Evolutionary conservation across 768 basidiomycete species (phyloP), one percentile per base, ranked within the genome.

Genomic region (Podaxis sp.): DNA sequence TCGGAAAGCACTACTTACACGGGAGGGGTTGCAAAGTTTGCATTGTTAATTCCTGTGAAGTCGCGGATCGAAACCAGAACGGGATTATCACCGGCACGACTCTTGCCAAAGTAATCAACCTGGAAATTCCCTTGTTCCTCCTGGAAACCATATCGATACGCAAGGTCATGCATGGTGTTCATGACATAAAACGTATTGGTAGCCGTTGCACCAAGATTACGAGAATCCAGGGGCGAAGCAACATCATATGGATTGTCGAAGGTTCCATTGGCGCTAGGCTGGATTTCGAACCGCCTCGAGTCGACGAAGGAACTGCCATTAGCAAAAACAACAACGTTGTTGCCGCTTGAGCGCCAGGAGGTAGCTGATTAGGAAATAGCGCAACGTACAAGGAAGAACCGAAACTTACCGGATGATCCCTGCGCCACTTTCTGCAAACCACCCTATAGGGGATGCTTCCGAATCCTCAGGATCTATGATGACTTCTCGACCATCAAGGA

Each of bases 131-230:
- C 40, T 2, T 70, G 72, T 13, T 68, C 67, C 73, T 86, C 85
- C 62, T 83, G 85, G 70, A 88, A 87, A 4, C 86, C 85, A 29
- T 68, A 68, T 9, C 66, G 57, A 64, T 72, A 72, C 7, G 71
- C 55, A n/a, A 71, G 37, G 69, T 86, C 85, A 69, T 88, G 85
- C 65, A 83, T 74, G 57, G 75, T 76, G 76, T 87, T 87, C 70
- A 80, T 80, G 50, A 85, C 70, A 72, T 85, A 87, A 75, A 87
- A 87, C 5, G 75, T 74, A 64, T 82, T 82, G 4, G 79, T 79
- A 43, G 80, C 75, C 6, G 82, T 84, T 38, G 83, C 80, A 59
- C 83, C 76, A 41, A 82, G 63, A 70, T 86, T 84, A 53, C 52
- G 49, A 37, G 43, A 25, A 57, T 65, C 36, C 50, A 47, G 17